These are phyloP conservation scores for Paecilomyces dactylethromorphus DNA, from an alignment of 2,329 filamentous ascomycete species.

Conservation along the genomic window DNA sequence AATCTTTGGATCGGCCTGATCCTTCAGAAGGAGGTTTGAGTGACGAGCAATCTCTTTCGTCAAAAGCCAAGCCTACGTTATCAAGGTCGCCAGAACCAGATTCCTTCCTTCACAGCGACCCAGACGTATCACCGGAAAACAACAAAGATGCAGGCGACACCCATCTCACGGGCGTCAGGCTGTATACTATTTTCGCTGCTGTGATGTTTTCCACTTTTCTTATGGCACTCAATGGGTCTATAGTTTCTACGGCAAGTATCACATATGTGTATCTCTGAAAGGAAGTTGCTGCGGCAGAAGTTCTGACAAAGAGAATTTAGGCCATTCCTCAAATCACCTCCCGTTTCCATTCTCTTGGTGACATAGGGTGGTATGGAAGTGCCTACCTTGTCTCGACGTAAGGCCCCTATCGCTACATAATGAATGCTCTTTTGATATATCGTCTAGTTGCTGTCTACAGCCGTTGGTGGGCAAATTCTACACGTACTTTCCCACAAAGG, in stretches of 20 bases:
- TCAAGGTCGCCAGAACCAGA: neutral
- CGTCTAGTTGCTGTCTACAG: constrained; percentile 42
- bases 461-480: constrained; percentile 50
- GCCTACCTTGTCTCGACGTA: neutral
- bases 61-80: neutral
- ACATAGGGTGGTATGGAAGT: neutral
- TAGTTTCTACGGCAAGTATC: neutral
- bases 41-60: neutral
- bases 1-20: neutral
- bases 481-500: constrained; percentile 25
- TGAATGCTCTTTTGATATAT: neutral
- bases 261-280: neutral
- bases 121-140: neutral
- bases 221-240: neutral
- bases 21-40: neutral
- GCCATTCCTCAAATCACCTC: neutral
- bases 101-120: neutral
- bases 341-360: neutral
- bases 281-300: too few relatives aligned
- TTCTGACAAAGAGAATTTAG: neutral
- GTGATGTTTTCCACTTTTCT: neutral
- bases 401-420: neutral
- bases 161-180: neutral
- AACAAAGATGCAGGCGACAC: neutral
- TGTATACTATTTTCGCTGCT: neutral